Base-by-base conservation (phyloP, 345 rosid species). In the Streptanthus diversifolius region DNA sequence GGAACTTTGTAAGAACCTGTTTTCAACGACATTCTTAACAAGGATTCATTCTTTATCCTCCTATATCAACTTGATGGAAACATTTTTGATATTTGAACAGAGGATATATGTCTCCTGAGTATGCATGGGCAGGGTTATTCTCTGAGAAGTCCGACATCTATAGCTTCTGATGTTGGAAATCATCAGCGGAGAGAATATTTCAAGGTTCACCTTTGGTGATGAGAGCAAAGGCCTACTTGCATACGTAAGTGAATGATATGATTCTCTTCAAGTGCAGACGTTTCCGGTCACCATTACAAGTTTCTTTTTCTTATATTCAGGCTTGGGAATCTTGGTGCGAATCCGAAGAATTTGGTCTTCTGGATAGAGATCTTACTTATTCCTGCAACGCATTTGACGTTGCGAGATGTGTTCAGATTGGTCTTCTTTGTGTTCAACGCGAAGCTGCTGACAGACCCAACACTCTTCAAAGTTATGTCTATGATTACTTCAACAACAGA, bases 61-160 rank as follows among this genome's bases (percentile, higher is more conserved):
- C 3, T 10, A 19, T 30, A 11, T 7, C 44, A 22, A 5, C 14
- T 5, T 48, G 33, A 7, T 3, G 22, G 22, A 5, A 12, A 8
- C 2, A n/a, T 49, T 0, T 57, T 51, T 66, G 24, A 17, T 13
- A 37, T 65, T 36, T 25, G 14, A 17, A 57, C 74, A 75, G 79
- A 51, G 74, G 79, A 40, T 75, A 81, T 58, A 81, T 83, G 86
- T 66, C 85, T 63, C 86, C 84, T 1, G 89, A 85, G 74, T 85
- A 85, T 33, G 85, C 82, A 3, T 66, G 80, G 41, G 83, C 80
- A 17, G 88, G 88, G 1, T 59, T 79, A n/a, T 86, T 84, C 78
- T 82, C 85, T 2, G 77, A 79, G 41, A 86, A 86, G 72, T 84
- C 87, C 0, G 85, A 84, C 41, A 77, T 84, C 3, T 84, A 82